phyloP scores from a whole-genome alignment of 2,329 filamentous ascomycete species.

The Penicillium sp. region DNA sequence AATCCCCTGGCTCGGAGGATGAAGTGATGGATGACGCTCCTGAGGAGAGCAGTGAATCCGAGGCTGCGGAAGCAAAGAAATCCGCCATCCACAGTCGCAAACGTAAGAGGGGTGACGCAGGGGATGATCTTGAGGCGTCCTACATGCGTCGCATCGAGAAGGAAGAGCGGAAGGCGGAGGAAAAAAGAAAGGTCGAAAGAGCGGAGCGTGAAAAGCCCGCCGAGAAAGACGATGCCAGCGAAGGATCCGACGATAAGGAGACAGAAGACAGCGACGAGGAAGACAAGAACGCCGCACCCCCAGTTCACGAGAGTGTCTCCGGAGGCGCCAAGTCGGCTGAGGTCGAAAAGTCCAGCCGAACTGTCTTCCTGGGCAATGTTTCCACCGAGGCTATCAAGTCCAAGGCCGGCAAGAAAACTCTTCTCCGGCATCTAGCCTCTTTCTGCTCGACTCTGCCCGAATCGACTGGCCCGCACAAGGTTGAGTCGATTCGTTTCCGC shows the following conservation, averaged over 20 bases:
- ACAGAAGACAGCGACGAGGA: slow-evolving; percentile 33
- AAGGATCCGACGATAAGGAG: slow-evolving; percentile 28
- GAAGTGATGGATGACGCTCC: slow-evolving; percentile 43
- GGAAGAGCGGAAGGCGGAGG: slow-evolving; percentile 39
- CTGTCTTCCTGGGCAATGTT: slow-evolving; percentile 90
- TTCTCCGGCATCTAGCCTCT: slow-evolving; percentile 72
- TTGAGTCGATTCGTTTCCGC: slow-evolving; percentile 90
- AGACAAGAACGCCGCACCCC: slow-evolving; percentile 23
- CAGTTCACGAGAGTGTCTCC: slow-evolving; percentile 39
- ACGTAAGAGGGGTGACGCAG: slow-evolving; percentile 52
- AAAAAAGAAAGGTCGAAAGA: slow-evolving; percentile 34
- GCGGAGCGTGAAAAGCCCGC: slow-evolving; percentile 36
- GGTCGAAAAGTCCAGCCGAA: slow-evolving; percentile 79
- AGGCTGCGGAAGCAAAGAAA: slow-evolving; percentile 45
- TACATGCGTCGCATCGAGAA: slow-evolving; percentile 44
- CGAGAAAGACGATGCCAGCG: slow-evolving; percentile 31
- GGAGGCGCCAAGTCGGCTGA: slow-evolving; percentile 48
- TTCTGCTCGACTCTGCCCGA: slow-evolving; percentile 56
- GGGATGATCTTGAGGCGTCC: slow-evolving; percentile 43
- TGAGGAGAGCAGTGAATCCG: slow-evolving; percentile 41
- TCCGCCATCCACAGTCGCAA: slow-evolving; percentile 40
- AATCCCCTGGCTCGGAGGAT: slow-evolving; percentile 29
- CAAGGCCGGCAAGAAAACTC: slow-evolving; percentile 71
- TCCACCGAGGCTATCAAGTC: slow-evolving; percentile 76
- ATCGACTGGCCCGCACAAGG: slow-evolving; percentile 58